phyloP scores from a whole-genome alignment of 441 rosid species.

The Erysimum cheiri region DNA sequence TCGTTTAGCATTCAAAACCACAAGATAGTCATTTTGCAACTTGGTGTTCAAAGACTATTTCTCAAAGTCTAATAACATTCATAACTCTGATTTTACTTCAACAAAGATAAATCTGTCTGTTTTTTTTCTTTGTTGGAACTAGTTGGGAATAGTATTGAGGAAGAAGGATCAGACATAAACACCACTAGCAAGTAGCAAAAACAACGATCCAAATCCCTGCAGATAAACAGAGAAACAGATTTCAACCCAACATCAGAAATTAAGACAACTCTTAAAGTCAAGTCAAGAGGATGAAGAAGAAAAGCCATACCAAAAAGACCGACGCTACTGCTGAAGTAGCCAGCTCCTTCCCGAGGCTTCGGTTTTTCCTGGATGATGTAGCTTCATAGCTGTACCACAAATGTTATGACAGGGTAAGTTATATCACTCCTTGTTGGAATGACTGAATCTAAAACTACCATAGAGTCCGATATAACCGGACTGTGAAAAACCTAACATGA shows the following conservation, averaged over 20 bases:
- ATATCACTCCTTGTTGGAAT: conserved; percentile 4
- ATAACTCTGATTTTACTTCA: conserved; percentile 21
- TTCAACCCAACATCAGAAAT: conserved; percentile 25
- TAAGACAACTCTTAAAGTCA: neutral
- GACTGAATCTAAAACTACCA: conserved; percentile 1
- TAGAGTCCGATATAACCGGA: neutral
- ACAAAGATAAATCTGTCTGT: neutral
- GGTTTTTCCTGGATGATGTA: conserved; percentile 74
- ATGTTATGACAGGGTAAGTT: neutral
- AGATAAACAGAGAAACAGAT: conserved; percentile 7
- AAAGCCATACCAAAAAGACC: conserved; percentile 72
- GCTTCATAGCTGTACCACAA: conserved; percentile 72
- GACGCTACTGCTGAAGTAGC: conserved; percentile 81
- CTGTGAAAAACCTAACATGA: neutral
- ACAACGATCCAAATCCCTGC: conserved; percentile 97
- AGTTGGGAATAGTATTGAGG: conserved; percentile 18
- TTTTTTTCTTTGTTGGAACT: neutral
- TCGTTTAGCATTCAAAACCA: neutral
- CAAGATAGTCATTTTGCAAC: conserved; percentile 8
- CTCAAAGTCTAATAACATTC: conserved; percentile 26
- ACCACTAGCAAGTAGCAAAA: conserved; percentile 89
- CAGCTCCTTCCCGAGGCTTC: conserved; percentile 77
- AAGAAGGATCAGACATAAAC: conserved; percentile 66
- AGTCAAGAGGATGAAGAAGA: neutral
- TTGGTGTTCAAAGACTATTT: conserved; percentile 15